These are phyloP conservation scores for Neofusicoccum sp. DNA, from an alignment of 2,329 filamentous ascomycete species.

Conservation along the genomic window DNA sequence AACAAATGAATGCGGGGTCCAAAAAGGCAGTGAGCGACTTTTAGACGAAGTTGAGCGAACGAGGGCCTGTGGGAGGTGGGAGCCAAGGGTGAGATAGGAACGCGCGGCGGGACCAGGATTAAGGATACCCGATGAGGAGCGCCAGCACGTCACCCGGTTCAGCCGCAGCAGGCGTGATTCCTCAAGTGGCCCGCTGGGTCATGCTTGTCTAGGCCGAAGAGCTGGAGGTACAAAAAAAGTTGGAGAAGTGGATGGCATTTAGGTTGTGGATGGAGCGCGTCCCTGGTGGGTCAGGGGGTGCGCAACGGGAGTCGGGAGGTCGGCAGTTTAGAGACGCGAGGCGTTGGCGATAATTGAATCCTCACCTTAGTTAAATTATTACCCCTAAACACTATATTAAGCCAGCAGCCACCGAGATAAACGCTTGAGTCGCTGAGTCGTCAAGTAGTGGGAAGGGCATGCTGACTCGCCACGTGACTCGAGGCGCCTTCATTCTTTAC, in stretches of 20 bases:
- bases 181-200: not conserved
- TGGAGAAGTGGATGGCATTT: constrained; percentile 5
- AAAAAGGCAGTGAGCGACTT: no score
- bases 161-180: not conserved
- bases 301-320: not conserved
- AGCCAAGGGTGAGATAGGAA: no score
- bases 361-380: constrained; percentile 16
- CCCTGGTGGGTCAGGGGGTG: constrained; percentile 11
- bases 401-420: not conserved
- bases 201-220: constrained; percentile 3
- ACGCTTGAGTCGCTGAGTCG: not conserved
- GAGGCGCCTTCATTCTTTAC: no score
- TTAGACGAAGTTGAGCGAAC: no score
- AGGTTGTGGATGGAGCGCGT: constrained; percentile 7
- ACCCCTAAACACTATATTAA: constrained; percentile 13
- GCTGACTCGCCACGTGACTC: no score
- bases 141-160: no score
- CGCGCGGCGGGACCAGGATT: no score
- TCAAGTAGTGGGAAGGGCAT: no score
- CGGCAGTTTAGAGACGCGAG: constrained; percentile 1
- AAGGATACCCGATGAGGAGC: no score
- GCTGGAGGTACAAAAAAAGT: constrained; percentile 1
- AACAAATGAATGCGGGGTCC: no score
- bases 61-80: no score
- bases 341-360: constrained; percentile 3